A percentile compares a stretch with the other conserved stretches of the same genome.
phyloP scores from a whole-genome alignment of 768 basidiomycete genomes.

The Hericium alpestre region DNA sequence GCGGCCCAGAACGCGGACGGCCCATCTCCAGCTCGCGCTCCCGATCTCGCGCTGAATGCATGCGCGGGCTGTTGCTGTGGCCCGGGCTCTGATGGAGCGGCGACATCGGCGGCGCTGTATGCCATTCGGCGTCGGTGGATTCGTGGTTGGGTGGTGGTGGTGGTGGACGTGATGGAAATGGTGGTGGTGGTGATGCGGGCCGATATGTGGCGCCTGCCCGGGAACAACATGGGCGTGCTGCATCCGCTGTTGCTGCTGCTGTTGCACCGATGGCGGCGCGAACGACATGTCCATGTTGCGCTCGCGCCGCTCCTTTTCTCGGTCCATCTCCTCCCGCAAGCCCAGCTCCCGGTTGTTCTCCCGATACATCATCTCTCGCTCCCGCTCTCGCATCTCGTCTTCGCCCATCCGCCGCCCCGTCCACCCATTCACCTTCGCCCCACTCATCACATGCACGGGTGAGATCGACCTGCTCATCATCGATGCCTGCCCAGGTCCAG shows the following conservation, averaged over 20 bases:
- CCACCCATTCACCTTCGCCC: slow-evolving; percentile 8
- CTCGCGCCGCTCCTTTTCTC: slow-evolving; percentile 13
- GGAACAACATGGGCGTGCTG: slow-evolving; percentile 8
- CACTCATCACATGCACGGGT: neutral
- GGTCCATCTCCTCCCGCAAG: slow-evolving; percentile 14
- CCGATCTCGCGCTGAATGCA: slow-evolving; percentile 4
- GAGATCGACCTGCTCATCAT: neutral
- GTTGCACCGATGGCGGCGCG: slow-evolving; percentile 11
- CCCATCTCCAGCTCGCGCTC: neutral
- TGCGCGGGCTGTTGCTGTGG: slow-evolving; percentile 3
- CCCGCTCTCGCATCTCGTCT: slow-evolving; percentile 7
- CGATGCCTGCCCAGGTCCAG: neutral
- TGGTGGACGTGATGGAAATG: slow-evolving; percentile 25
- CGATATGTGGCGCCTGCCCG: slow-evolving; percentile 10
- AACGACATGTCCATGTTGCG: slow-evolving; percentile 17
- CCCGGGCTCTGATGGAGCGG: slow-evolving; percentile 4
- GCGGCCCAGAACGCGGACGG: slow-evolving; percentile 1
- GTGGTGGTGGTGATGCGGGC: slow-evolving; percentile 20
- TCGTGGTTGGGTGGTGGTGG: slow-evolving; percentile 19
- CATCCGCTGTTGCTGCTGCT: slow-evolving; percentile 13
- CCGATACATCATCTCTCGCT: slow-evolving; percentile 5
- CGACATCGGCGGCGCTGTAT: slow-evolving; percentile 12
- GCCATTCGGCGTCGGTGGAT: slow-evolving; percentile 6
- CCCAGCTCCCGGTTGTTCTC: slow-evolving; percentile 12
- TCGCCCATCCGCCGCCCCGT: neutral